Percentiles rank a stretch among this genome's conserved stretches.
Evolutionary conservation across 2,329 filamentous ascomycete genomes (phyloP).

Genomic region (Stagonosporopsis vannaccii): DNA sequence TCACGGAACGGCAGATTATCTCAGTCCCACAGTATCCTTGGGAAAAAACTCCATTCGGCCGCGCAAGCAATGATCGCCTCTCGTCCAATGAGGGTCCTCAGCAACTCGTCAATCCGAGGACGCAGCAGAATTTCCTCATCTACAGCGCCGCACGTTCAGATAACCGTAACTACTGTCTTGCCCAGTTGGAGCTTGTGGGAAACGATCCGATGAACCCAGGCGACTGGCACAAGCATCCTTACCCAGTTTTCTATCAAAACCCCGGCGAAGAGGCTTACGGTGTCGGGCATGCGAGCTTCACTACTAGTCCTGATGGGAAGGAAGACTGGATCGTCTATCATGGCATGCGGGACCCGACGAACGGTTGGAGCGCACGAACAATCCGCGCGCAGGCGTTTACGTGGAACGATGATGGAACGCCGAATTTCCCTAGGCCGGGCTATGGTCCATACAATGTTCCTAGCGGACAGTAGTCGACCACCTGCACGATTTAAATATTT

Average conservation of each 20-base stretch:
- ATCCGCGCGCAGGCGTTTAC: slow-evolving; percentile 58
- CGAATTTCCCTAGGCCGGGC: slow-evolving; percentile 57
- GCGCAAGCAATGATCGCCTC: slow-evolving; percentile 55
- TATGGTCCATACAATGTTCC: slow-evolving; percentile 56
- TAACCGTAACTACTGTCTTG: slow-evolving; percentile 62
- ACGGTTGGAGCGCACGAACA: slow-evolving; percentile 57
- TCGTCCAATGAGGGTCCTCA: slow-evolving; percentile 60
- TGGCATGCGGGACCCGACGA: slow-evolving; percentile 58
- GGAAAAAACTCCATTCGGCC: slow-evolving; percentile 61
- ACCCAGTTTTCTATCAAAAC: slow-evolving; percentile 59
- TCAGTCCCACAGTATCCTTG: slow-evolving; percentile 57
- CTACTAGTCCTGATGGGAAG: slow-evolving; percentile 55
- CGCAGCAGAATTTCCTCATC: slow-evolving; percentile 58
- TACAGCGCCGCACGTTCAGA: slow-evolving; percentile 60
- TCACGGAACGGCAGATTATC: slow-evolving; percentile 57
- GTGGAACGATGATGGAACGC: slow-evolving; percentile 58
- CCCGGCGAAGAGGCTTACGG: slow-evolving; percentile 55
- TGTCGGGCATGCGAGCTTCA: slow-evolving; percentile 61
- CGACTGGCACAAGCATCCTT: slow-evolving; percentile 58
- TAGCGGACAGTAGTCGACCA: slow-evolving; percentile 32
- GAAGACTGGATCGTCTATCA: slow-evolving; percentile 64
- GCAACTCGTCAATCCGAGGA: slow-evolving; percentile 57
- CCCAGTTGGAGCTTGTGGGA: slow-evolving; percentile 58
- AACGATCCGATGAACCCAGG: slow-evolving; percentile 58
- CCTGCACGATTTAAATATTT: neutral